A percentile compares a stretch with the other conserved stretches of the same genome.
Conservation (phyloP, 1,284 basidiomycete genomes). For the Cutaneotrichosporon sp. region DNA sequence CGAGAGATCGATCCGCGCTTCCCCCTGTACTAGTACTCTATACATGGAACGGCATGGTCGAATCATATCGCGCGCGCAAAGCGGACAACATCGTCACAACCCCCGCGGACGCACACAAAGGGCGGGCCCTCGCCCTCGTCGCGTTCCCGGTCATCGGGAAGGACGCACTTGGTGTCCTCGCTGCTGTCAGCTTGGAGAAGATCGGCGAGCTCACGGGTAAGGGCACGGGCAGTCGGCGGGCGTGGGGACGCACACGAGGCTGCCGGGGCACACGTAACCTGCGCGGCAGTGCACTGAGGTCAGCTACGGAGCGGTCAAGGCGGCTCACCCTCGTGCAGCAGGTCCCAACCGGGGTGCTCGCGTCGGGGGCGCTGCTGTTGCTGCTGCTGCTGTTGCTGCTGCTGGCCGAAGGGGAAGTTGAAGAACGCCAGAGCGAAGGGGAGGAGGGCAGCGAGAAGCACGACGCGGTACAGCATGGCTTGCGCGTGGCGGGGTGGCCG, state of each 20-base stretch:
- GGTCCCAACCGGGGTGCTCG: constrained; percentile 46
- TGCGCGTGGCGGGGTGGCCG: not conserved
- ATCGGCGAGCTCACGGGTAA: constrained; percentile 41
- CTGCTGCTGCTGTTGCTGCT: constrained; percentile 29
- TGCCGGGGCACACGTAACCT: constrained; percentile 49
- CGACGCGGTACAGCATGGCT: constrained; percentile 4
- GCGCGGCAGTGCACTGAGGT: constrained; percentile 45
- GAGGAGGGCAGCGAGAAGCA: constrained; percentile 18
- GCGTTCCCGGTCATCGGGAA: constrained; percentile 40
- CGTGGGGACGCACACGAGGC: constrained; percentile 49
- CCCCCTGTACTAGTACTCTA: constrained; percentile 67
- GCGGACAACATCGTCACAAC: constrained; percentile 35
- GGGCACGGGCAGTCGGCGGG: constrained; percentile 52
- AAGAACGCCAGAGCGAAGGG: constrained; percentile 40
- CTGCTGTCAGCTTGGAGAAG: constrained; percentile 21
- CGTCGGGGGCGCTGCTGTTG: constrained; percentile 26
- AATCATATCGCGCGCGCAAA: constrained; percentile 24
- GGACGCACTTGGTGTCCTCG: constrained; percentile 49
- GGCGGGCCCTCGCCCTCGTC: constrained; percentile 52
- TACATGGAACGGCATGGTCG: not conserved
- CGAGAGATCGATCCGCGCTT: constrained; percentile 69
- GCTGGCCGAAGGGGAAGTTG: constrained; percentile 37
- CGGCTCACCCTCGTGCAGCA: constrained; percentile 37
- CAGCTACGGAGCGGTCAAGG: not conserved
- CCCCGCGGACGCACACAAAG: constrained; percentile 43